Conservation (phyloP, 1,284 basidiomycete species). For the Sanghuangporus baumii region DNA sequence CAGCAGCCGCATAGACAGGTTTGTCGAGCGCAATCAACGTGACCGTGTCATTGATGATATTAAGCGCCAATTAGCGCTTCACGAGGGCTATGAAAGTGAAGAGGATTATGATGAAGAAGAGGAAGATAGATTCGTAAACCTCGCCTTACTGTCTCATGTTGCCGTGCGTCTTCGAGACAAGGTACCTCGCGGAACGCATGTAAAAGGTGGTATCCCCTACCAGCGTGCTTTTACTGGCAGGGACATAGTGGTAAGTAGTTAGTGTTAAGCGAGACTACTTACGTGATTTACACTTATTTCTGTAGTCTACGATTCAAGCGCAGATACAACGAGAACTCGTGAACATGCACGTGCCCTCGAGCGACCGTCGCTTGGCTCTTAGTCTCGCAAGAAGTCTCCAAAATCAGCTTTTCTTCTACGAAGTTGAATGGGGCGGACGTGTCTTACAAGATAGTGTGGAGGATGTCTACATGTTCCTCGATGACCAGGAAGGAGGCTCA, state of each 20-base stretch:
- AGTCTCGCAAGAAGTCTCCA: conserved; percentile 87
- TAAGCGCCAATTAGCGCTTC: conserved; percentile 33
- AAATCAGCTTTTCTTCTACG: conserved; percentile 91
- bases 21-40: conserved; percentile 9
- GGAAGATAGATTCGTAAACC: conserved; percentile 78
- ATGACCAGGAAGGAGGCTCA: conserved; percentile 70
- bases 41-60: conserved; percentile 34
- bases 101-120: conserved; percentile 60
- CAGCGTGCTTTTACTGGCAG: conserved; percentile 86
- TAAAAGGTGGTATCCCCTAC: conserved; percentile 88
- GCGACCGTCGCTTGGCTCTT: conserved; percentile 77
- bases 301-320: conserved; percentile 74
- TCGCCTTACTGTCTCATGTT: conserved; percentile 81
- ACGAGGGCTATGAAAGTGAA: conserved; percentile 42
- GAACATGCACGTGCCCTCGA: conserved; percentile 64
- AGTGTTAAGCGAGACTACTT: not conserved
- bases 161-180: conserved; percentile 85
- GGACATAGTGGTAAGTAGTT: conserved; percentile 77
- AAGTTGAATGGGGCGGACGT: conserved; percentile 92
- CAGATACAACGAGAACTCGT: conserved; percentile 69
- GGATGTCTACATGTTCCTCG: conserved; percentile 95
- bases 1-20: conserved; percentile 13
- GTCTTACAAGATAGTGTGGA: conserved; percentile 86
- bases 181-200: conserved; percentile 80
- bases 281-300: conserved; percentile 3